These are phyloP conservation scores for Saitozyma podzolica DNA, from an alignment of 768 basidiomycete genomes.

Conservation along the genomic window DNA sequence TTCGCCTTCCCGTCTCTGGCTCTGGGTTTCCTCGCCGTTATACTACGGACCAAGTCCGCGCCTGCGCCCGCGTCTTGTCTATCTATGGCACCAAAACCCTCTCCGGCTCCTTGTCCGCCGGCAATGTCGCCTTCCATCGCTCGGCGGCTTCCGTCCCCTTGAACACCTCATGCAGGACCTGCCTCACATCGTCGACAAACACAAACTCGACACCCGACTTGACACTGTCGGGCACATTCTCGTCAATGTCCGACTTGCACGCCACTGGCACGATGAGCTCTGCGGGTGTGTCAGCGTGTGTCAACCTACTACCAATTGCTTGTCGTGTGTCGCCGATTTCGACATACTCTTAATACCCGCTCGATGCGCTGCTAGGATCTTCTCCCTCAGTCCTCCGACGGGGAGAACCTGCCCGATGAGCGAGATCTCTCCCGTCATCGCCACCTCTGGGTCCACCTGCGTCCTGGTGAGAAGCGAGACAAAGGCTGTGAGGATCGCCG, in stretches of 20 bases:
- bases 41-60: too few species aligned
- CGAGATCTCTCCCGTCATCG: conserved; percentile 98
- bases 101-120: conserved; percentile 42
- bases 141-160: conserved; percentile 62
- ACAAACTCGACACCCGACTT: conserved; percentile 93
- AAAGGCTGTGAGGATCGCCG: conserved; percentile 85
- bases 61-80: background rate
- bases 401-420: conserved; percentile 93
- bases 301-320: too few species aligned
- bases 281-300: conserved; percentile 14
- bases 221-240: conserved; percentile 93
- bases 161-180: conserved; percentile 88
- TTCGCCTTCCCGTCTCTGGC: too few species aligned
- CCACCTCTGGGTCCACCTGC: conserved; percentile 80
- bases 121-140: conserved; percentile 68
- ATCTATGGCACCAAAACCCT: conserved; percentile 15
- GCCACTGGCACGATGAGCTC: conserved; percentile 58
- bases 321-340: conserved; percentile 51
- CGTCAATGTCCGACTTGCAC: conserved; percentile 91
- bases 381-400: conserved; percentile 84
- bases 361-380: conserved; percentile 81
- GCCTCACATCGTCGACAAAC: conserved; percentile 88
- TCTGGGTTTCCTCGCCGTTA: too few species aligned
- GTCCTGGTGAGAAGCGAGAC: conserved; percentile 88
- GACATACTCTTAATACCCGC: conserved; percentile 82